These are phyloP conservation scores for Aquilaria malaccensis DNA, from an alignment of 345 rosid genomes.

Conservation along the genomic window DNA sequence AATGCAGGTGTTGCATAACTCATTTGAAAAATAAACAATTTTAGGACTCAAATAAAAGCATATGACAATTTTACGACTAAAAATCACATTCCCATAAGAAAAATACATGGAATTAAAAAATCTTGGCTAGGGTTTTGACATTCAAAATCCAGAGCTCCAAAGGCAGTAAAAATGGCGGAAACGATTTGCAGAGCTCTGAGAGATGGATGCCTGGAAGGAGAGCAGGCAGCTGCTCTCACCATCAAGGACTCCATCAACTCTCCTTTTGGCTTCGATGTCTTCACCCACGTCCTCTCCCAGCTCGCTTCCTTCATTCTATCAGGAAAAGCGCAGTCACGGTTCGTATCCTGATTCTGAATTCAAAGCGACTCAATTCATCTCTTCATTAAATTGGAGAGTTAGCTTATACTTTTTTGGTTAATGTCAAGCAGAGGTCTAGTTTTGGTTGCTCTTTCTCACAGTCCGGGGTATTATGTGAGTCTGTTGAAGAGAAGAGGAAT, in stretches of 20 bases:
- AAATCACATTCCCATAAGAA: no score
- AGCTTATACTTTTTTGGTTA: background rate
- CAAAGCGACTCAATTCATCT: background rate
- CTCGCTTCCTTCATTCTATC: conserved; percentile 53
- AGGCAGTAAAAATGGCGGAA: conserved; percentile 48
- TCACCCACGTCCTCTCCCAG: conserved; percentile 51
- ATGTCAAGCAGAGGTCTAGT: conserved; percentile 53
- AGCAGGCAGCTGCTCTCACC: conserved; percentile 68
- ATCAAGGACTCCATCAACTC: conserved; percentile 26
- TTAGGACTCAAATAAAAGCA: no score
- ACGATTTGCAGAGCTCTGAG: conserved; percentile 66
- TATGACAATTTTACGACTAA: no score
- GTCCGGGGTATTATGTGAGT: conserved; percentile 60
- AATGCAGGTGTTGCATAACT: no score
- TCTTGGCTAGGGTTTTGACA: no score
- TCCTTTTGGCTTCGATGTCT: conserved; percentile 28
- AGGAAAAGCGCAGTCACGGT: conserved; percentile 75
- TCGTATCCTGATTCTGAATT: background rate
- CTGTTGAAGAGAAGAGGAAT: conserved; percentile 48
- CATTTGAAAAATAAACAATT: no score
- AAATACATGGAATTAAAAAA: no score
- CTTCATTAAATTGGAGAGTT: background rate
- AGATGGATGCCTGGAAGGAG: conserved; percentile 82
- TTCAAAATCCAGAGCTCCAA: background rate
- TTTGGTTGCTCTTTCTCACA: conserved; percentile 49